Evolutionary conservation across 2,329 filamentous ascomycete genomes (phyloP).

Genomic region (Dichotomopilus funicola): DNA sequence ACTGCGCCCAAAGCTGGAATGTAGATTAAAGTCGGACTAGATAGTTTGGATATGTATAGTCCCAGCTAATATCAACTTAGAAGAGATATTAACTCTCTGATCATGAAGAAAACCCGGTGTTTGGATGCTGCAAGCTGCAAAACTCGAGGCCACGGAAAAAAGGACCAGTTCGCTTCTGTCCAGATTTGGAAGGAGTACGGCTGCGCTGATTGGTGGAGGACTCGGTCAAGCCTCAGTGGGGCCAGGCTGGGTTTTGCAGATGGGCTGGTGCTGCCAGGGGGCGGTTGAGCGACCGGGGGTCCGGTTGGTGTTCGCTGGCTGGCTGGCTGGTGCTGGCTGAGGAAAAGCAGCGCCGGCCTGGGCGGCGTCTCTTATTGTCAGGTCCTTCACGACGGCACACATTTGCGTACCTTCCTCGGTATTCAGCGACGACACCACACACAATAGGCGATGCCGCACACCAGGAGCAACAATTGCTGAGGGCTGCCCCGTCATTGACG

Average conservation of each 20-base stretch:
- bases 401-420: not conserved
- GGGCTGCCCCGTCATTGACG: not conserved
- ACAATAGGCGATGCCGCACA: not conserved
- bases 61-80: too few relatives aligned
- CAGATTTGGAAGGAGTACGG: constrained; percentile 22
- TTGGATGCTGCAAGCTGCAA: too few relatives aligned
- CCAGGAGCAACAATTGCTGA: constrained; percentile 8
- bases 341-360: constrained; percentile 13
- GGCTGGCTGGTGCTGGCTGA: constrained; percentile 7
- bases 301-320: not conserved
- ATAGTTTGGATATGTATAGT: too few relatives aligned
- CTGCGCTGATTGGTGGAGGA: constrained; percentile 17
- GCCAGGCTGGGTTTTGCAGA: constrained; percentile 6
- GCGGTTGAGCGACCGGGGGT: constrained; percentile 6
- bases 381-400: constrained; percentile 1
- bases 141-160: not conserved
- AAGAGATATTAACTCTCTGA: too few relatives aligned
- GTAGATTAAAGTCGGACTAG: too few relatives aligned
- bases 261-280: constrained; percentile 1
- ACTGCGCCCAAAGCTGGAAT: too few relatives aligned
- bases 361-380: constrained; percentile 8
- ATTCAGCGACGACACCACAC: not conserved
- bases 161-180: constrained; percentile 13
- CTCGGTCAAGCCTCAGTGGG: constrained; percentile 24
- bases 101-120: too few relatives aligned